A percentile compares a stretch with the other conserved stretches of the same genome.
These are phyloP conservation scores for Trichosporon asahii DNA, from an alignment of 1,284 basidiomycete species.

Conservation along the genomic window DNA sequence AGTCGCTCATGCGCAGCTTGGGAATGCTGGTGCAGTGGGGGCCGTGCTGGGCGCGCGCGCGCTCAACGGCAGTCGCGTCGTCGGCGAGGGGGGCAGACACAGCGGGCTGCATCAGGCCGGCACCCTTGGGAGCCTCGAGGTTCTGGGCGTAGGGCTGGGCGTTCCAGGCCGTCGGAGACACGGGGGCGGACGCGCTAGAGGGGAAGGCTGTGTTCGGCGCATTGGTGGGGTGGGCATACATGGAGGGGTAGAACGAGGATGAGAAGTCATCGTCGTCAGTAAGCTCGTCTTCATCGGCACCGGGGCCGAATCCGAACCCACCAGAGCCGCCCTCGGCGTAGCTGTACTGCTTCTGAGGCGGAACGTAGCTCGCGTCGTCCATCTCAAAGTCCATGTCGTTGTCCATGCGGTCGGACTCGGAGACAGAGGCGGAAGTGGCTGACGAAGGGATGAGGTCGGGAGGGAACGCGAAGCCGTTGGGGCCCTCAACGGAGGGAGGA, in stretches of 20 bases:
- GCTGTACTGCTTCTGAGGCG: conserved; percentile 19
- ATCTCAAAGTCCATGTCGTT: conserved; percentile 40
- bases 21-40: conserved; percentile 49
- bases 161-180: conserved; percentile 21
- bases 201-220: not conserved
- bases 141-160: conserved; percentile 46
- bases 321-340: conserved; percentile 37
- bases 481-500: conserved; percentile 15
- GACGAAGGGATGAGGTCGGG: conserved; percentile 43
- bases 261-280: conserved; percentile 29
- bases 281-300: conserved; percentile 46
- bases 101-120: conserved; percentile 44
- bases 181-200: conserved; percentile 25
- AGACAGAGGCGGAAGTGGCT: conserved; percentile 19
- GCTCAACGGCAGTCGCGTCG: conserved; percentile 37
- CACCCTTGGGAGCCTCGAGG: conserved; percentile 32
- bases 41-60: conserved; percentile 44
- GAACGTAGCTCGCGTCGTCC: conserved; percentile 24
- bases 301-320: conserved; percentile 48
- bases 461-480: conserved; percentile 21
- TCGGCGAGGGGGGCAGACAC: conserved; percentile 24
- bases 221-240: not conserved
- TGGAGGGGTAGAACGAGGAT: conserved; percentile 13
- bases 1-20: conserved; percentile 43
- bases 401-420: conserved; percentile 37